Evolutionary conservation across 306 rosid species (phyloP).

Genomic region (Pachyrhizus erosus): DNA sequence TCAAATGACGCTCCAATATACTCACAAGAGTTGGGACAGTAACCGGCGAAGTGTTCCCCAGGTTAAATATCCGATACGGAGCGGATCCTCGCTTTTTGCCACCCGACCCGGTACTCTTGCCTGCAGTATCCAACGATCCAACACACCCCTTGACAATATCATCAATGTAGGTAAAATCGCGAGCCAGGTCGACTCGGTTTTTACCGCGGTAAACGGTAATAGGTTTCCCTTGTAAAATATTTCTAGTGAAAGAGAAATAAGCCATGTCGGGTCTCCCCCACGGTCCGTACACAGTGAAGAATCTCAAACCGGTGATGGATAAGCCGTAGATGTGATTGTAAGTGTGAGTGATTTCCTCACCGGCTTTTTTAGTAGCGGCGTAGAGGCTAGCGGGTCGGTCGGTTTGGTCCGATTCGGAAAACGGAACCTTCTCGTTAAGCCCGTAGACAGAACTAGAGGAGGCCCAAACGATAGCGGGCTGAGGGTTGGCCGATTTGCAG

Average conservation of each 20-base stretch:
- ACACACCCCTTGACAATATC: constrained; percentile 86
- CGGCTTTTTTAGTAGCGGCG: constrained; percentile 94
- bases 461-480: constrained; percentile 85
- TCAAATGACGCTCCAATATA: constrained; percentile 78
- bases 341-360: constrained; percentile 85
- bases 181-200: constrained; percentile 72
- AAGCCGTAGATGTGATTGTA: constrained; percentile 85
- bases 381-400: constrained; percentile 80
- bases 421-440: constrained; percentile 70
- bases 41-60: constrained; percentile 89
- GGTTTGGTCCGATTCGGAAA: constrained; percentile 77
- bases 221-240: constrained; percentile 83
- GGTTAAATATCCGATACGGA: constrained; percentile 75
- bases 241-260: constrained; percentile 76
- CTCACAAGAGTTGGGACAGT: constrained; percentile 81
- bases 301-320: constrained; percentile 81
- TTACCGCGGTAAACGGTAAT: constrained; percentile 87
- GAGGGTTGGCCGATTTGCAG: constrained; percentile 77
- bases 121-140: constrained; percentile 76
- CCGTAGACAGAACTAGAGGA: constrained; percentile 92
- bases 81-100: constrained; percentile 79
- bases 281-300: constrained; percentile 91
- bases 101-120: constrained; percentile 84
- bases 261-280: constrained; percentile 99
- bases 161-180: constrained; percentile 85